Percentiles rank a stretch among this genome's conserved stretches.
Evolutionary conservation across 805 yeast species (phyloP).

Genomic region (Sugiyamaella valdiviana): DNA sequence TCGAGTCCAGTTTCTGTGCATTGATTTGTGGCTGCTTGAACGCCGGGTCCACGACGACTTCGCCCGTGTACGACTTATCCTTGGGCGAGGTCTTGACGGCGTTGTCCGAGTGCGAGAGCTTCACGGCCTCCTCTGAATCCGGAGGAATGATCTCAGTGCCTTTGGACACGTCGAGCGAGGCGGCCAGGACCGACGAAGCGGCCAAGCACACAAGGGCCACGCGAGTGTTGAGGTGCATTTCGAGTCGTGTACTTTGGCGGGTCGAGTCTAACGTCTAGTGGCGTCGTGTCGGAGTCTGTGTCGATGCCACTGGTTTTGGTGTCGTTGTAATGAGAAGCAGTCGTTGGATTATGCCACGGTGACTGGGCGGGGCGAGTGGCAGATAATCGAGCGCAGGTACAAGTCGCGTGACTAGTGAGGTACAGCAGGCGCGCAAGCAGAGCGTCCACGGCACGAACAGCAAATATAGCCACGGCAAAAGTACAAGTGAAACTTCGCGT

Average conservation of each 20-base stretch:
- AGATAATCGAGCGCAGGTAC: too few species aligned
- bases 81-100: conserved; percentile 33
- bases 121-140: conserved; percentile 23
- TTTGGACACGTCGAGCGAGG: conserved; percentile 20
- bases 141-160: conserved; percentile 26
- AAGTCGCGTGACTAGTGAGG: too few species aligned
- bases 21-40: conserved; percentile 22
- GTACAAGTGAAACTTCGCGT: background rate
- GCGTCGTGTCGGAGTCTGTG: background rate
- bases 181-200: conserved; percentile 11
- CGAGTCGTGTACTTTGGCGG: background rate
- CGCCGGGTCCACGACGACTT: background rate
- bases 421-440: background rate
- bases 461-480: background rate
- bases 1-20: conserved; percentile 20
- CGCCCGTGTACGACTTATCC: conserved; percentile 26
- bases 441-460: background rate
- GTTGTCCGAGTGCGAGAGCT: conserved; percentile 22
- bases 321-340: too few species aligned
- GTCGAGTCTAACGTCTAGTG: background rate
- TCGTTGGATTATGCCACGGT: too few species aligned
- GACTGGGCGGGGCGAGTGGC: too few species aligned
- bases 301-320: too few species aligned
- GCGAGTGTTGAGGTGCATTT: background rate
- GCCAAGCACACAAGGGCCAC: conserved; percentile 1